phyloP scores from a whole-genome alignment of 352 stramenopile genomes.

The Pythium grandisporangium region DNA sequence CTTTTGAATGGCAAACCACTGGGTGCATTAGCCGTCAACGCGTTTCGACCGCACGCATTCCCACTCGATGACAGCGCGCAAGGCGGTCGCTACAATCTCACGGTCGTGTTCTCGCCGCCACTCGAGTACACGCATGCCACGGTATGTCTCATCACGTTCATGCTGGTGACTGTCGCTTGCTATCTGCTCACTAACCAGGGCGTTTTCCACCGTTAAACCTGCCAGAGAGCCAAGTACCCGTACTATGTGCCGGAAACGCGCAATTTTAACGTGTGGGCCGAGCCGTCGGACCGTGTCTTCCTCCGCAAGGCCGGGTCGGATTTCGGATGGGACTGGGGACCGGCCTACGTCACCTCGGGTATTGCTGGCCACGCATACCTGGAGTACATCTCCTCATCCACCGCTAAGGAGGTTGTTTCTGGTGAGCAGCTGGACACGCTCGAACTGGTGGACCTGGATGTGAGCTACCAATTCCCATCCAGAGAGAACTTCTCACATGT shows the following conservation, averaged over 20 bases:
- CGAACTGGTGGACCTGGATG: slow-evolving; percentile 18
- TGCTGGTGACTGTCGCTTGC: too few relatives aligned
- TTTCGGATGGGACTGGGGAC: slow-evolving; percentile 86
- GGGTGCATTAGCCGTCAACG: slow-evolving; percentile 33
- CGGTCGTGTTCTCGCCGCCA: slow-evolving; percentile 45
- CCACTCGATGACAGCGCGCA: slow-evolving; percentile 14
- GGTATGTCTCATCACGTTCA: slow-evolving; percentile 13
- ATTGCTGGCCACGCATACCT: slow-evolving; percentile 48
- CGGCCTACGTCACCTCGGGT: slow-evolving; percentile 52
- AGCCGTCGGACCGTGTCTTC: slow-evolving; percentile 70
- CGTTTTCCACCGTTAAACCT: too few relatives aligned
- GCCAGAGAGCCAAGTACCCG: slow-evolving; percentile 45
- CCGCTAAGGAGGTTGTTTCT: too few relatives aligned
- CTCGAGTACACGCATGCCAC: slow-evolving; percentile 35
- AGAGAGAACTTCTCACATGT: slow-evolving; percentile 24
- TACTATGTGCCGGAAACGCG: slow-evolving; percentile 67
- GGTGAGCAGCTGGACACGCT: too few relatives aligned
- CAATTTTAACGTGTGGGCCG: slow-evolving; percentile 76
- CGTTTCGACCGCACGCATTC: slow-evolving; percentile 56
- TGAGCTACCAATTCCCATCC: slow-evolving; percentile 28
- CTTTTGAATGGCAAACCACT: slow-evolving; percentile 52
- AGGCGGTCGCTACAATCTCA: slow-evolving; percentile 30
- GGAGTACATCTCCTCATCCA: slow-evolving; percentile 9
- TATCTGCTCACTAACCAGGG: too few relatives aligned
- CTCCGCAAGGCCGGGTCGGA: slow-evolving; percentile 79